A percentile compares a stretch with the other conserved stretches of the same genome.
phyloP scores from a whole-genome alignment of 2,329 filamentous ascomycete species.

The Trichoderma cornu-damae region DNA sequence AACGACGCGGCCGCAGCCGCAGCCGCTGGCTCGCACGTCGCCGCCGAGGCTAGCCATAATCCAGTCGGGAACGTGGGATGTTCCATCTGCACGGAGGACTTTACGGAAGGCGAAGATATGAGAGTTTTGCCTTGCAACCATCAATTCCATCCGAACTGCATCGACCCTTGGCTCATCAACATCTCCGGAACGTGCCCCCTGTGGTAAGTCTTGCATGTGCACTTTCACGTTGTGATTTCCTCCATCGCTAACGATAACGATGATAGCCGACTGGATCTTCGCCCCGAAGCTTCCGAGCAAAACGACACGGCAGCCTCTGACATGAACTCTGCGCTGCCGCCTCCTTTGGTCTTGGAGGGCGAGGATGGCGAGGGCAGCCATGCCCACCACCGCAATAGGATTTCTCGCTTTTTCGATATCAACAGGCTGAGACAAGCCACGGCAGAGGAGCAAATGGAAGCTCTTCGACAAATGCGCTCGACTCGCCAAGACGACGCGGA shows the following conservation, averaged over 20 bases:
- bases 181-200: constrained; percentile 65
- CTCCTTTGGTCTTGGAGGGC: constrained; percentile 39
- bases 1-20: background rate
- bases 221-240: background rate
- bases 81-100: constrained; percentile 67
- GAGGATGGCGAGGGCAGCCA: constrained; percentile 32
- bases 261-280: constrained; percentile 51
- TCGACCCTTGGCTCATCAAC: constrained; percentile 66
- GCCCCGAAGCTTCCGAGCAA: constrained; percentile 34
- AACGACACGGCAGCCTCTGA: constrained; percentile 21
- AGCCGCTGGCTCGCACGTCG: constrained; percentile 13
- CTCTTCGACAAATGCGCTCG: constrained; percentile 43
- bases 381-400: constrained; percentile 38
- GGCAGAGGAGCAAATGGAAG: constrained; percentile 57
- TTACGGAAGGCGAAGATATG: constrained; percentile 60
- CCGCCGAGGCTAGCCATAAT: constrained; percentile 21
- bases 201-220: constrained; percentile 49
- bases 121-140: constrained; percentile 63
- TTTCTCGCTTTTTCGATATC: constrained; percentile 52
- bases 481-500: constrained; percentile 23
- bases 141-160: constrained; percentile 62
- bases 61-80: constrained; percentile 49
- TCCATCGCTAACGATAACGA: background rate
- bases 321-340: constrained; percentile 31
- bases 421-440: constrained; percentile 54